phyloP scores from a whole-genome alignment of 2,329 filamentous ascomycete species.

The Cytospora mali region DNA sequence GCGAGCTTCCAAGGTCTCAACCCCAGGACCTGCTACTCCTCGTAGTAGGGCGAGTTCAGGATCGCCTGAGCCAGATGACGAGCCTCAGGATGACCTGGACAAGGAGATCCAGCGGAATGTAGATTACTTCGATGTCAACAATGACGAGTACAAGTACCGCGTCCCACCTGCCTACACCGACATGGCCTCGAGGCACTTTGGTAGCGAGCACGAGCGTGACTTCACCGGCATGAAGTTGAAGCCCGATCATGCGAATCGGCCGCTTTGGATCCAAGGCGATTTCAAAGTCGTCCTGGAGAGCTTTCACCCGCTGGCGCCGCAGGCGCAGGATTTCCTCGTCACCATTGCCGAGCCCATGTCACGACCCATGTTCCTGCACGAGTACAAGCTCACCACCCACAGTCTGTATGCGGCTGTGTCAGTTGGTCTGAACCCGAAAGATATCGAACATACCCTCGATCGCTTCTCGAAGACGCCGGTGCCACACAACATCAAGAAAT shows the following conservation, averaged over 20 bases:
- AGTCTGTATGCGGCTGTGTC: slow-evolving; percentile 92
- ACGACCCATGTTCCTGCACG: slow-evolving; percentile 84
- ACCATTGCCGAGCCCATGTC: slow-evolving; percentile 91
- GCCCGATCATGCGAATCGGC: slow-evolving; percentile 84
- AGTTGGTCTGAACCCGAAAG: slow-evolving; percentile 79
- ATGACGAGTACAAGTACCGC: slow-evolving; percentile 44
- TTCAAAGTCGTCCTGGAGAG: slow-evolving; percentile 85
- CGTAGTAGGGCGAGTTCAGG: slow-evolving; percentile 47
- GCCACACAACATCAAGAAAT: slow-evolving; percentile 73
- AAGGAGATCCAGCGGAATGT: slow-evolving; percentile 60
- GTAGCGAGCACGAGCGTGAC: slow-evolving; percentile 61
- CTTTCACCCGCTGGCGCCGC: slow-evolving; percentile 81
- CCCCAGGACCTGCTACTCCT: slow-evolving; percentile 62
- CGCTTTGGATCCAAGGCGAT: slow-evolving; percentile 79
- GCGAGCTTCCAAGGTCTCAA: slow-evolving; percentile 59
- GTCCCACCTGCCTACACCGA: slow-evolving; percentile 31
- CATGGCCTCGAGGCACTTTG: slow-evolving; percentile 38
- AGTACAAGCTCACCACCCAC: slow-evolving; percentile 86
- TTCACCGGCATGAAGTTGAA: slow-evolving; percentile 84
- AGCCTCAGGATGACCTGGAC: slow-evolving; percentile 56
- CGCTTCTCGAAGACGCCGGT: slow-evolving; percentile 84
- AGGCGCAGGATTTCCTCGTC: slow-evolving; percentile 89
- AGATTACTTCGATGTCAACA: slow-evolving; percentile 59
- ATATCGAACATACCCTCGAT: slow-evolving; percentile 86
- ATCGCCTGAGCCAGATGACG: slow-evolving; percentile 40